phyloP scores from a whole-genome alignment of 306 rosid species.

The Castanea crenata region DNA sequence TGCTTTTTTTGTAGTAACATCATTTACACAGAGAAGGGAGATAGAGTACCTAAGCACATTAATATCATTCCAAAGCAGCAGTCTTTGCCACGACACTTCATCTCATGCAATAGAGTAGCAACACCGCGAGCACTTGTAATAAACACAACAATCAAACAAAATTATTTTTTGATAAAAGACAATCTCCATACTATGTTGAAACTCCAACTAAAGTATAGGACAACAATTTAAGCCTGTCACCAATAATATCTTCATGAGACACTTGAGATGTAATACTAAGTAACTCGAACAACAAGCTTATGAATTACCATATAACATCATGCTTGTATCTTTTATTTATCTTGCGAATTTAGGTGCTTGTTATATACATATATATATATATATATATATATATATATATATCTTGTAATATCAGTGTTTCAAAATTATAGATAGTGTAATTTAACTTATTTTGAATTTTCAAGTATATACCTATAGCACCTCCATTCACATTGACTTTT shows the following conservation, averaged over 20 bases:
- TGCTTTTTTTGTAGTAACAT: not conserved
- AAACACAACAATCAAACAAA: not conserved
- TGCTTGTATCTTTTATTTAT: not conserved
- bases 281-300: not conserved
- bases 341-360: not conserved
- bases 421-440: not conserved
- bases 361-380: too few species aligned
- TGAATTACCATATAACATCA: not conserved
- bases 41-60: constrained; percentile 78
- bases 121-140: constrained; percentile 65
- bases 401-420: not conserved
- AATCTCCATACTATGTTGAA: not conserved
- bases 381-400: too few species aligned
- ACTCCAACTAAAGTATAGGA: not conserved
- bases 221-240: too few species aligned
- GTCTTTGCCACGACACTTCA: constrained; percentile 89
- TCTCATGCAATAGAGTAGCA: constrained; percentile 81
- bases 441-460: not conserved
- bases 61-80: constrained; percentile 84
- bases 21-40: not conserved
- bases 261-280: not conserved
- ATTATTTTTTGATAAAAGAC: not conserved
- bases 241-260: not conserved
- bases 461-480: constrained; percentile 72
- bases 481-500: constrained; percentile 92